A percentile compares a stretch with the other conserved stretches of the same genome.
Conservation (phyloP, 805 yeast species). For the Wickerhamiella domercqiae region DNA sequence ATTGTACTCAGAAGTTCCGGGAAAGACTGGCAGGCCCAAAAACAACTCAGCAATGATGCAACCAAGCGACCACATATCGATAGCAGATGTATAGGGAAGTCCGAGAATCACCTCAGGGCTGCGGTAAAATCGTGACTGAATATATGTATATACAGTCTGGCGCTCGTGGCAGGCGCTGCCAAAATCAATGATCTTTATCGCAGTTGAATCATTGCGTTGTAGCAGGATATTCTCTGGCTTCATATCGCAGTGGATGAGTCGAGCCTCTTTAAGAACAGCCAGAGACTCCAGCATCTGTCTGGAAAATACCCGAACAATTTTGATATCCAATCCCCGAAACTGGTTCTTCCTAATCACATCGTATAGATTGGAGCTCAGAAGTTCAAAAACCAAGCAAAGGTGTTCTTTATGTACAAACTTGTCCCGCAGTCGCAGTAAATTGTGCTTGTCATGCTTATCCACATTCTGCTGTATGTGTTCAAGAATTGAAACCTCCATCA, state of each 20-base stretch:
- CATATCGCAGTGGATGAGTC: constrained; percentile 87
- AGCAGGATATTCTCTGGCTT: constrained; percentile 90
- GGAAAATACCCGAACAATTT: constrained; percentile 61
- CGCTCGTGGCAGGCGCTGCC: constrained; percentile 91
- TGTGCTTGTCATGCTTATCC: constrained; percentile 57
- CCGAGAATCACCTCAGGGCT: constrained; percentile 92
- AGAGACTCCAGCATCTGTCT: constrained; percentile 71
- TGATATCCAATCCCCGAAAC: constrained; percentile 75
- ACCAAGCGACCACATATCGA: constrained; percentile 96
- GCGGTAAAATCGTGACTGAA: constrained; percentile 84
- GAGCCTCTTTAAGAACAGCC: constrained; percentile 62
- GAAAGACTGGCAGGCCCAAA: constrained; percentile 82
- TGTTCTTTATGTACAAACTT: constrained; percentile 87
- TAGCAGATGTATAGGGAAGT: constrained; percentile 77
- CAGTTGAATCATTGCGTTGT: constrained; percentile 66
- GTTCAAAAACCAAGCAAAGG: constrained; percentile 81
- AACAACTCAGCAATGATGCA: constrained; percentile 84
- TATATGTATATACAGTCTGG: constrained; percentile 77
- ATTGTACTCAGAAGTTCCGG: constrained; percentile 88
- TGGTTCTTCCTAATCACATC: constrained; percentile 87
- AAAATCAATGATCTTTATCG: constrained; percentile 85
- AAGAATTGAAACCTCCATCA: constrained; percentile 75
- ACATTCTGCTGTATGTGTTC: constrained; percentile 63
- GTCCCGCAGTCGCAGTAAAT: constrained; percentile 65
- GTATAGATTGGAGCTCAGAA: constrained; percentile 73